Conservation (phyloP, 768 basidiomycete genomes). For the Podaxis sp. region DNA sequence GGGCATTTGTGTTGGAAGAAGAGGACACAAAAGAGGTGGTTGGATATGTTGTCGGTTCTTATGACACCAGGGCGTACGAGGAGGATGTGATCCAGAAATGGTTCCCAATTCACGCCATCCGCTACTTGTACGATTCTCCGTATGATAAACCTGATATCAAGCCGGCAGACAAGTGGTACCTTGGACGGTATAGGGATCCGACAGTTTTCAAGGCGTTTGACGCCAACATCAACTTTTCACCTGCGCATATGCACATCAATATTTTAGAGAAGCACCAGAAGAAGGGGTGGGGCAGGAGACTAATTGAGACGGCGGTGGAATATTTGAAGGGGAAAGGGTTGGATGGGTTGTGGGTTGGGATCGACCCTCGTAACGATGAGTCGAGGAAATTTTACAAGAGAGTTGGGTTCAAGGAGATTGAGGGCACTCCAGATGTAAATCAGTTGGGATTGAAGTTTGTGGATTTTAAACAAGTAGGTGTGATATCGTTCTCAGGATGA, state of each 20-base stretch:
- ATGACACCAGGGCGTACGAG: conserved; percentile 65
- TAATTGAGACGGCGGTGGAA: conserved; percentile 52
- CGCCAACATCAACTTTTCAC: conserved; percentile 57
- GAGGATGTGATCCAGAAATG: conserved; percentile 47
- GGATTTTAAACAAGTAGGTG: conserved; percentile 21
- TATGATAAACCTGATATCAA: conserved; percentile 22
- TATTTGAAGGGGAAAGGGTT: conserved; percentile 48
- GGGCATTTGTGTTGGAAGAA: conserved; percentile 72
- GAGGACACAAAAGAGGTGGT: conserved; percentile 45
- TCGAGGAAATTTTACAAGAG: conserved; percentile 60
- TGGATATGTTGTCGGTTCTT: conserved; percentile 67
- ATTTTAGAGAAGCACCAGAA: conserved; percentile 63
- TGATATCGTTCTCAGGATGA: background rate
- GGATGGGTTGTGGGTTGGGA: conserved; percentile 60
- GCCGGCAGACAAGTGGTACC: conserved; percentile 39
- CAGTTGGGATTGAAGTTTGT: conserved; percentile 53
- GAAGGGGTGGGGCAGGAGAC: conserved; percentile 64
- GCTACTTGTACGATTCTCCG: conserved; percentile 35
- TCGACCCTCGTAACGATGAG: conserved; percentile 57
- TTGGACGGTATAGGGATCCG: conserved; percentile 22
- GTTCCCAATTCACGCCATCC: conserved; percentile 60
- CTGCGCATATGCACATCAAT: conserved; percentile 75
- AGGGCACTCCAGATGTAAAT: conserved; percentile 43
- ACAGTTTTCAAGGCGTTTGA: conserved; percentile 43
- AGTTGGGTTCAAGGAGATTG: conserved; percentile 57